phyloP scores from a whole-genome alignment of 176 grass and related monocot genomes.

The Aegilops longissima region DNA sequence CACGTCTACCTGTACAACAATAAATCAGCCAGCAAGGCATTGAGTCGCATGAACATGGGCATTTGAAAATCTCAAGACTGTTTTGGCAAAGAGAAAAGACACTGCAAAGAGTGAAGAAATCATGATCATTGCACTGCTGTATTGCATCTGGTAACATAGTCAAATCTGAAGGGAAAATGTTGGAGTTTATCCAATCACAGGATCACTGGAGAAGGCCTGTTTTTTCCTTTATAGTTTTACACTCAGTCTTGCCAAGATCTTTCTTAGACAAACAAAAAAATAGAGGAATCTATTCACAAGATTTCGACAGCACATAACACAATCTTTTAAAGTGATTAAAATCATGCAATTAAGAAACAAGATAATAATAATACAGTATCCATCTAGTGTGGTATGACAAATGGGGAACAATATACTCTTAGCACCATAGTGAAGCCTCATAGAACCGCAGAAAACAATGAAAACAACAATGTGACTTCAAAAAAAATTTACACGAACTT shows the following conservation, averaged over 20 bases:
- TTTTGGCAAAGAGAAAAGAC: background rate
- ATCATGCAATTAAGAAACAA: conserved; percentile 9
- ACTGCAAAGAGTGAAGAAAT: conserved; percentile 6
- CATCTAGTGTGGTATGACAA: background rate
- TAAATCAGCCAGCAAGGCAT: conserved; percentile 4
- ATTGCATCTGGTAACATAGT: conserved; percentile 2
- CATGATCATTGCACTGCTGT: background rate
- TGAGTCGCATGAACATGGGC: conserved; percentile 4
- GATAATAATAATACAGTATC: background rate
- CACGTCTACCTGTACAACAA: conserved; percentile 68
- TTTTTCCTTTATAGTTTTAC: background rate
- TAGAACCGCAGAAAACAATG: background rate
- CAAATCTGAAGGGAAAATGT: background rate
- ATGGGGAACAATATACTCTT: background rate
- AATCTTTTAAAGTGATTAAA: background rate
- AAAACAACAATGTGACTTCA: background rate
- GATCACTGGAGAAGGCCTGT: background rate
- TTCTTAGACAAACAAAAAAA: background rate
- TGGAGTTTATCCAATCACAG: background rate
- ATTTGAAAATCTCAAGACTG: conserved; percentile 28
- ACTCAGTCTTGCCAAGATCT: background rate
- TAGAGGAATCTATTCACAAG: background rate
- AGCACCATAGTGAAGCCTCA: background rate
- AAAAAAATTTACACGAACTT: background rate
- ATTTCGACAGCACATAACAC: background rate